phyloP scores from a whole-genome alignment of 352 stramenopile genomes.

The Globisporangium parvum region DNA sequence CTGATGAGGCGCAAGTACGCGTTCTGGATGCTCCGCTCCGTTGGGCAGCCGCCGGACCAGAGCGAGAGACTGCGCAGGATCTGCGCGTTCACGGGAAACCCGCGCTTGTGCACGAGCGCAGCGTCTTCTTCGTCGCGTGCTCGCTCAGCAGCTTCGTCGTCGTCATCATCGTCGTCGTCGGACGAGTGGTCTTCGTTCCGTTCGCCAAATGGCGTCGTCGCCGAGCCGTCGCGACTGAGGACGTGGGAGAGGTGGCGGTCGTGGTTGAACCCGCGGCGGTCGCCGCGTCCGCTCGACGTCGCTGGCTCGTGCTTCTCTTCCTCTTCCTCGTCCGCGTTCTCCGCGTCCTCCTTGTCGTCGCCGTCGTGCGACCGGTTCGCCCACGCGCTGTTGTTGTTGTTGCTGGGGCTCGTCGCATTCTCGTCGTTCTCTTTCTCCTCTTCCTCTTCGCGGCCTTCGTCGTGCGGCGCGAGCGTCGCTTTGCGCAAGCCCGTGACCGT shows the following conservation, averaged over 20 bases:
- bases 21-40: slow-evolving; percentile 87
- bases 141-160: slow-evolving; percentile 18
- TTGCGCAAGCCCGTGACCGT: slow-evolving; percentile 32
- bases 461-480: slow-evolving; percentile 3
- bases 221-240: slow-evolving; percentile 8
- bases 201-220: slow-evolving; percentile 16
- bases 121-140: slow-evolving; percentile 17
- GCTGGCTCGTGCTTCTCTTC: neutral
- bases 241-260: slow-evolving; percentile 27
- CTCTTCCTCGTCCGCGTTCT: neutral
- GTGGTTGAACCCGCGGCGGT: slow-evolving; percentile 32
- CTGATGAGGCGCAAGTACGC: slow-evolving; percentile 87
- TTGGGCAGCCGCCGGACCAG: slow-evolving; percentile 71
- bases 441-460: slow-evolving; percentile 13
- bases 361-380: neutral
- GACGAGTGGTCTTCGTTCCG: slow-evolving; percentile 2
- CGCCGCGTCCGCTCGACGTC: slow-evolving; percentile 4
- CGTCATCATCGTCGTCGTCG: slow-evolving; percentile 4
- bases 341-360: neutral
- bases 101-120: slow-evolving; percentile 15
- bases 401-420: neutral
- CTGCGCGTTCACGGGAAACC: slow-evolving; percentile 49
- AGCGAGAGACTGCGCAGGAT: slow-evolving; percentile 77
- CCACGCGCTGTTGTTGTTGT: neutral
- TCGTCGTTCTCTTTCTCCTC: neutral